Evolutionary conservation across 139 green algal species (phyloP), one percentile per base, ranked within the genome.

Genomic region (Micractinium conductrix): DNA sequence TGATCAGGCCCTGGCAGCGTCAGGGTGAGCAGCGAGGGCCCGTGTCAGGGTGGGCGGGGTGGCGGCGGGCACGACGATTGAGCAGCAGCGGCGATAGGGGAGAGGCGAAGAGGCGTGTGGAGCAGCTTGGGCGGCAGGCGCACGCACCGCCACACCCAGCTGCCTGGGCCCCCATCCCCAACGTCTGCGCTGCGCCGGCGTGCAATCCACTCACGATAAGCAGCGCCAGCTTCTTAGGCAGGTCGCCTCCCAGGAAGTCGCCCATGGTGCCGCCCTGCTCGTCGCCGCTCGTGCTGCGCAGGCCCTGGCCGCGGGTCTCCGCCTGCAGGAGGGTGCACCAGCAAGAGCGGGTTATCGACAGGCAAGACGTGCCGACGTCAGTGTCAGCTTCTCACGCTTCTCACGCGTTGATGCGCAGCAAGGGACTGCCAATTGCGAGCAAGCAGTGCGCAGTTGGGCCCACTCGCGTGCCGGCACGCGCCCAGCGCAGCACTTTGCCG

Each of bases 221-320:
- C 9, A 93, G 82, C 44, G 80, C 93, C 9, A 97, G 80, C 86
- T 97, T 98, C 65, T 88, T 91, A 7, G 95, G 94, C 38, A 98
- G 91, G 30, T 95, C 91, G n/a, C 93, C 90, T 48, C 85, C 80
- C 1, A 94, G 38, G 74, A 96, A 96, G 17, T 94, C 87, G 6
- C 83, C 70, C 55, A 85, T 73, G 19, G 14, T 62, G 50, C 80
- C 80, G 30, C 53, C 55, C 69, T 80, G n/a, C 37, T 85, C 69
- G 1, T 72, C 70, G 48, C 80, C 67, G 2, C 67, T 53, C 26
- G 58, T 65, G 63, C 43, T 58, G 67, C 80, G 33, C 4, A 72
- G 48, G 19, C 24, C 38, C 9, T 44, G 62, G 6, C 62, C 30
- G 14, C 78, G 30, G 16, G 78, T 83, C 43, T 83, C 62, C 30